Evolutionary conservation across 164 flowering plant genomes (phyloP).

Genomic region (Chimonanthus praecox): DNA sequence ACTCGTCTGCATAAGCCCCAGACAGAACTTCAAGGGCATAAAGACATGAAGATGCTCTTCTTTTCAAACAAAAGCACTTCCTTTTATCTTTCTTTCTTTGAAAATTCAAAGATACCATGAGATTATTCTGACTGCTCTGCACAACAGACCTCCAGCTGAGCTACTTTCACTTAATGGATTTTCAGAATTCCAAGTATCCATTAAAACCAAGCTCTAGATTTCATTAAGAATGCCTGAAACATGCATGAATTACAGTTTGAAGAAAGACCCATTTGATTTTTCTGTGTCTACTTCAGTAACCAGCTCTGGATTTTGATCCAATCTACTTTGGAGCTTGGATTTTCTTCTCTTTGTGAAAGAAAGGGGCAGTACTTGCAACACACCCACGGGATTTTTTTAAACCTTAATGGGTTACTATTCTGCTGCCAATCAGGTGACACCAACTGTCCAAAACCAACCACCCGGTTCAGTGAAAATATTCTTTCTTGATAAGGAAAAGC

Average conservation of each 20-base stretch:
- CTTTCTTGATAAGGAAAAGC: no score
- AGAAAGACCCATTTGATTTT: not conserved
- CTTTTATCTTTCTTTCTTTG: slow-evolving; percentile 4
- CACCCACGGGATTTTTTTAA: no score
- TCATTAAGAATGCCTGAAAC: slow-evolving; percentile 6
- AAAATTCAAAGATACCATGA: slow-evolving; percentile 5
- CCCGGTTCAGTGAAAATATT: no score
- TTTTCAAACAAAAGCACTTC: slow-evolving; percentile 7
- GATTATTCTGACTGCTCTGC: not conserved
- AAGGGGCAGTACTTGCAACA: no score
- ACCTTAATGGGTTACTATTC: no score
- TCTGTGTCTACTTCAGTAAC: not conserved
- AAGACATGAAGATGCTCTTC: slow-evolving; percentile 18
- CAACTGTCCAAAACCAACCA: no score
- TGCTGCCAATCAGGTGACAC: no score
- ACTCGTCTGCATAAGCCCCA: slow-evolving; percentile 33
- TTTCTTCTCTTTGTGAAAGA: not conserved
- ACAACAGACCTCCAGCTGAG: not conserved
- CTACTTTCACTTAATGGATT: not conserved
- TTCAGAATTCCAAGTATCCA: not conserved
- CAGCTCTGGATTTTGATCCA: not conserved
- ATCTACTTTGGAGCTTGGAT: not conserved
- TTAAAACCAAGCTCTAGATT: slow-evolving; percentile 4
- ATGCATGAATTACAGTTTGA: not conserved
- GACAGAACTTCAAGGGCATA: slow-evolving; percentile 30